These are phyloP conservation scores for Helicocarpus griseus DNA, from an alignment of 2,329 filamentous ascomycete species.

Conservation along the genomic window DNA sequence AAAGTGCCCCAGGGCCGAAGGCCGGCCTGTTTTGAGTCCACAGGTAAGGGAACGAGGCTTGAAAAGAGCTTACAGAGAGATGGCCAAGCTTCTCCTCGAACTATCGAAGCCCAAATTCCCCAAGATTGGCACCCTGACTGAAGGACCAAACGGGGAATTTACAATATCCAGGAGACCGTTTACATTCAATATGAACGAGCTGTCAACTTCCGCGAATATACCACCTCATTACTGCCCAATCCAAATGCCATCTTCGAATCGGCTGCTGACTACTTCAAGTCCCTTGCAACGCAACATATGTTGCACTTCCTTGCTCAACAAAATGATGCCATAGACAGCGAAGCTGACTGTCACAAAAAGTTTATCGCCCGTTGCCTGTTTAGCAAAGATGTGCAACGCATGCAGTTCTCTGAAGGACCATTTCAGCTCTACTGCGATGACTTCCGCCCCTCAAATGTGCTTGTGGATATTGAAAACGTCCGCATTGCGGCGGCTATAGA, in stretches of 20 bases:
- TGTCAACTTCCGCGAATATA: conserved; percentile 6
- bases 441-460: conserved; percentile 19
- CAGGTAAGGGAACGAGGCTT: conserved; percentile 10
- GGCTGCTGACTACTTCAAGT: conserved; percentile 8
- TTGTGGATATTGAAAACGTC: conserved; percentile 14
- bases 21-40: conserved; percentile 10
- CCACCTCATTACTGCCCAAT: conserved; percentile 3
- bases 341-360: conserved; percentile 35
- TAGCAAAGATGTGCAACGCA: conserved; percentile 21
- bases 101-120: conserved; percentile 12
- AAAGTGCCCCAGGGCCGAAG: conserved; percentile 12
- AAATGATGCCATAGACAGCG: conserved; percentile 29
- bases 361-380: conserved; percentile 36
- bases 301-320: conserved; percentile 31
- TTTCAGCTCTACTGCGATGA: conserved; percentile 21
- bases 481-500: conserved; percentile 17
- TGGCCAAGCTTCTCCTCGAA: conserved; percentile 13
- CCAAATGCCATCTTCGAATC: conserved; percentile 5
- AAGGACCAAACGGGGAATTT: conserved; percentile 5
- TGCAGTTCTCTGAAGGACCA: conserved; percentile 16
- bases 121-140: conserved; percentile 11
- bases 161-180: conserved; percentile 7
- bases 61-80: conserved; percentile 11
- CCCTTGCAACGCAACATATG: conserved; percentile 9
- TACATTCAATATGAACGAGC: conserved; percentile 11